phyloP scores from a whole-genome alignment of 371 early-diverging fungal genomes.

The Lichtheimia ornata region DNA sequence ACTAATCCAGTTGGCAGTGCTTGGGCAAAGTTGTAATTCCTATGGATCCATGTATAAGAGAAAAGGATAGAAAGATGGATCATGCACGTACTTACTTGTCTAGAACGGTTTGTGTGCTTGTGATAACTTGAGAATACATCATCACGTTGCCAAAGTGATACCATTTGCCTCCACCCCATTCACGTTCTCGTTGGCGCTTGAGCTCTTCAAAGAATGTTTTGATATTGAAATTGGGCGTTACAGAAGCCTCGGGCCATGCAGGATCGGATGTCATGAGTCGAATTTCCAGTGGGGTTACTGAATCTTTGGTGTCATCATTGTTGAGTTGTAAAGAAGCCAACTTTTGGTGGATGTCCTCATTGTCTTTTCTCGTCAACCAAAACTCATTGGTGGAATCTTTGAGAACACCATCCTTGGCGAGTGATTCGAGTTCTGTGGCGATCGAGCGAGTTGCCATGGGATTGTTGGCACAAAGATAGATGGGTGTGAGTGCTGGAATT shows the following conservation, averaged over 20 bases:
- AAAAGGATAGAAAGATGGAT: neutral
- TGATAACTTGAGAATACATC: constrained; percentile 75
- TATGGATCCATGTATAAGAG: constrained; percentile 12
- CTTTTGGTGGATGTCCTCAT: neutral
- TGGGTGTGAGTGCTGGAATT: constrained; percentile 50
- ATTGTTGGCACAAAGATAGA: constrained; percentile 54
- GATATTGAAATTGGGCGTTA: constrained; percentile 50
- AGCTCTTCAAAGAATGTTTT: constrained; percentile 42
- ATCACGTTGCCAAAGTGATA: constrained; percentile 70
- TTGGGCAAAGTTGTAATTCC: constrained; percentile 67
- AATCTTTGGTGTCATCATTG: constrained; percentile 7
- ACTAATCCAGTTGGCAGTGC: constrained; percentile 77
- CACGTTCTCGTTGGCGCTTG: constrained; percentile 16
- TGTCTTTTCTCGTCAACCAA: constrained; percentile 16
- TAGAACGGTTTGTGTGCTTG: constrained; percentile 89
- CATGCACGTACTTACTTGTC: constrained; percentile 61
- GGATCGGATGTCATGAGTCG: constrained; percentile 17
- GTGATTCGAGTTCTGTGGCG: constrained; percentile 15
- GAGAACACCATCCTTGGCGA: constrained; percentile 21
- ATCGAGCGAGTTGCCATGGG: constrained; percentile 26
- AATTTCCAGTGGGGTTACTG: constrained; percentile 8
- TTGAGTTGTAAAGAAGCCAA: too few species aligned
- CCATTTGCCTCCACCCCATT: constrained; percentile 29
- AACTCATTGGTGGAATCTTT: constrained; percentile 45
- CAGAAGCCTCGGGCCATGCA: constrained; percentile 17